Conservation (phyloP, 176 grass and related monocot species). For the Cenchrus purpureus region DNA sequence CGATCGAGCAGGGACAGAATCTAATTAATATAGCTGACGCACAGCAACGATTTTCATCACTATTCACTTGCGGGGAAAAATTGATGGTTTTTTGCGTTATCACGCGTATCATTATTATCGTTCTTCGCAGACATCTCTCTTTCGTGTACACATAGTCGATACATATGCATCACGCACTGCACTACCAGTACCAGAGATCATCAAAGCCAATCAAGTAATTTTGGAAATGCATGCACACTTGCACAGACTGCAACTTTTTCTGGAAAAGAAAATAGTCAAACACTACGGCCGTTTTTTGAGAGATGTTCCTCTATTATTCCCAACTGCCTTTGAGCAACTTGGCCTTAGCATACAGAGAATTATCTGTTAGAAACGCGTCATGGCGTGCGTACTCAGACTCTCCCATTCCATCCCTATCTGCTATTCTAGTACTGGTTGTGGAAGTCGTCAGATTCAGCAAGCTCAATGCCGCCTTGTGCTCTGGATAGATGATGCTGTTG, state of each 20-base stretch:
- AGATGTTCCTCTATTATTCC: not conserved
- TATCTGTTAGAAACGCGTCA: constrained; percentile 34
- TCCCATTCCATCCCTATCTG: not conserved
- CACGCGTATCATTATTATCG: not conserved
- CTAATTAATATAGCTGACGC: not conserved
- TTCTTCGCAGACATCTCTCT: not conserved
- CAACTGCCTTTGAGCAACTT: constrained; percentile 26
- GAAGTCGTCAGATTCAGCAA: not conserved
- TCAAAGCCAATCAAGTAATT: not conserved
- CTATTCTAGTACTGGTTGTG: not conserved
- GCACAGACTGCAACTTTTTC: not conserved
- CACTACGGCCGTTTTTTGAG: not conserved
- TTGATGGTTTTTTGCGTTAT: not conserved
- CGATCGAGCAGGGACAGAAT: not conserved
- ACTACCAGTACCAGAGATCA: not conserved
- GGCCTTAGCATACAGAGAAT: not conserved
- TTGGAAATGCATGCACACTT: constrained; percentile 18
- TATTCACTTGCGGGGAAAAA: not conserved
- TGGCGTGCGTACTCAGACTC: constrained; percentile 24
- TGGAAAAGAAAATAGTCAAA: not conserved
- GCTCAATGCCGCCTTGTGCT: not conserved
- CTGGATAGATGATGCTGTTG: constrained; percentile 6
- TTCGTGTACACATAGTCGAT: not conserved
- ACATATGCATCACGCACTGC: not conserved
- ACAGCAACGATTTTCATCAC: no score